These are phyloP conservation scores for Monosporozyma servazzii DNA, from an alignment of 805 yeast species.

Conservation along the genomic window DNA sequence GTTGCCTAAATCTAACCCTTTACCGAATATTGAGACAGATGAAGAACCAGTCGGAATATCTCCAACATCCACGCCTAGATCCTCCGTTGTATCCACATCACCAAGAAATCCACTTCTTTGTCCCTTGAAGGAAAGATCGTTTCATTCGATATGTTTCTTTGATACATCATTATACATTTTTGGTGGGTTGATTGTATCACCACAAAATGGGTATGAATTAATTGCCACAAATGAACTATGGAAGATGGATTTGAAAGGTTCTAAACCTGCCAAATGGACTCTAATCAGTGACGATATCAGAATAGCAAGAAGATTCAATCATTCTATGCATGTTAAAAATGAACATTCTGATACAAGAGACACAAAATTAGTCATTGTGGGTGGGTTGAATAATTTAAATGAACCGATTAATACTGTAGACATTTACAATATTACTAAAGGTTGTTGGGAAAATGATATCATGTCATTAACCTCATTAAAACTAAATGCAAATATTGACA, in stretches of 20 bases:
- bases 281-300: slow-evolving; percentile 36
- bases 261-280: slow-evolving; percentile 39
- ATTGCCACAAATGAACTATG: slow-evolving; percentile 59
- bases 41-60: neutral
- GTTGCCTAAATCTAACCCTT: neutral
- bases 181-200: slow-evolving; percentile 53
- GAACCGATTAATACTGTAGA: slow-evolving; percentile 22
- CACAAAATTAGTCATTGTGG: slow-evolving; percentile 24
- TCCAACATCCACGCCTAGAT: neutral
- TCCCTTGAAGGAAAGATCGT: slow-evolving; percentile 35
- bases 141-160: slow-evolving; percentile 47
- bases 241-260: slow-evolving; percentile 45
- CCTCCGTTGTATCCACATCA: neutral
- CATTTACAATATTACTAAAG: slow-evolving; percentile 20
- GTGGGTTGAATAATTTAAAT: slow-evolving; percentile 26
- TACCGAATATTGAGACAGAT: neutral
- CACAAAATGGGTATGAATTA: slow-evolving; percentile 29
- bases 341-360: slow-evolving; percentile 21
- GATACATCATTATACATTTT: slow-evolving; percentile 46
- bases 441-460: slow-evolving; percentile 21
- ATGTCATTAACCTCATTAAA: slow-evolving; percentile 7
- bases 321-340: slow-evolving; percentile 35
- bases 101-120: neutral
- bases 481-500: slow-evolving; percentile 17
- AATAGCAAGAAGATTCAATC: slow-evolving; percentile 40